These are phyloP conservation scores for Candida multigemmis DNA, from an alignment of 805 yeast species.

Conservation along the genomic window DNA sequence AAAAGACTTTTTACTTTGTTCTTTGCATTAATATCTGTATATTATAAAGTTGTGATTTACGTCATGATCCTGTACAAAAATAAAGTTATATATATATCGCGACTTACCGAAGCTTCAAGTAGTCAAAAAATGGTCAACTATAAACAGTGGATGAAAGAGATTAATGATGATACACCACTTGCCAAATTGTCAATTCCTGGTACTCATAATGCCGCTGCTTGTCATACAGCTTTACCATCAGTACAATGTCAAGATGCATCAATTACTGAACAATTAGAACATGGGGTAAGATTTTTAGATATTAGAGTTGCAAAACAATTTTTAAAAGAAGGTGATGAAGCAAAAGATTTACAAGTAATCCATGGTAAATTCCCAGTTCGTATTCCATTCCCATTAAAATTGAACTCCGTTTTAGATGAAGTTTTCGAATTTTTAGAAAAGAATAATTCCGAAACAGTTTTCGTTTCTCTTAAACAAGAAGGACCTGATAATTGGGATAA, in stretches of 20 bases:
- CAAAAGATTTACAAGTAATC: slow-evolving; percentile 52
- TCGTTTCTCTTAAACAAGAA: slow-evolving; percentile 67
- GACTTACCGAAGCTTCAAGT: too few species aligned
- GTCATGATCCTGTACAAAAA: too few species aligned
- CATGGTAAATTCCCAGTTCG: slow-evolving; percentile 74
- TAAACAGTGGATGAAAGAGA: slow-evolving; percentile 44
- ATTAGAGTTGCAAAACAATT: slow-evolving; percentile 54
- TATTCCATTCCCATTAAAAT: slow-evolving; percentile 45
- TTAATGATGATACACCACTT: slow-evolving; percentile 42
- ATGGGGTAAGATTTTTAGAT: slow-evolving; percentile 74
- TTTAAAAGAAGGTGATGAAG: slow-evolving; percentile 38
- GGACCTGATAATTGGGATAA: slow-evolving; percentile 62
- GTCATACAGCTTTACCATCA: slow-evolving; percentile 60
- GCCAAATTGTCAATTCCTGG: slow-evolving; percentile 63
- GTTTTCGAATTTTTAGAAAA: slow-evolving; percentile 47
- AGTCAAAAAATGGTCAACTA: slow-evolving; percentile 34
- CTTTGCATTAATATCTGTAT: not conserved
- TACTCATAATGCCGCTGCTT: slow-evolving; percentile 80
- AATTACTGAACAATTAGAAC: slow-evolving; percentile 50
- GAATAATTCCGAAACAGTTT: slow-evolving; percentile 50
- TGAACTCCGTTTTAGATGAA: slow-evolving; percentile 44
- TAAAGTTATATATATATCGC: too few species aligned
- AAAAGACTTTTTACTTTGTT: too few species aligned
- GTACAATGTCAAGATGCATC: slow-evolving; percentile 67
- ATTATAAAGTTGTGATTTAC: not conserved